Base-by-base conservation (phyloP, 192 early-diverging fungal genomes). In the Coemansia sp. region DNA sequence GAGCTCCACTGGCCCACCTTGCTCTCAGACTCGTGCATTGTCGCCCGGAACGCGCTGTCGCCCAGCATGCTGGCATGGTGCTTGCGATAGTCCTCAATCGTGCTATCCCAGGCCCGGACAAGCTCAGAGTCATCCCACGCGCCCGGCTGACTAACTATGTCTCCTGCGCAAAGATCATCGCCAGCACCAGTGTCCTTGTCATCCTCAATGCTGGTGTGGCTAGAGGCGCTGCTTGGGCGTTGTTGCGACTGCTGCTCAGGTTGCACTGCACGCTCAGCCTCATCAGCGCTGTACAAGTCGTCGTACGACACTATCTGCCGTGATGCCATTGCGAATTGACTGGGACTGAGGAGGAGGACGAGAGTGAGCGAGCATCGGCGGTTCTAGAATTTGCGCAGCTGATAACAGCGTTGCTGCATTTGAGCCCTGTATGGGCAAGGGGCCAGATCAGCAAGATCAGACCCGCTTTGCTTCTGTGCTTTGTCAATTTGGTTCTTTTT, bases 71-170 rank as follows among this genome's bases (percentile, higher is more conserved):
- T 37, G 3, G 70, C 62, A 27, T 84, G 82, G 11, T 68, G 49
- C 60, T 68, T 60, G 68, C 85, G 86, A 61, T 87, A 90, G 45
- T 85, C 82, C 22, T 75, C 82, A 9, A 89, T 77, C 7, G 88
- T 85, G 51, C 57, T 65, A 37, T 90, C 88, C 89, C 89, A 90
- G 1, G 87, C 86, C 20, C 74, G 83, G 46, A 90, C 84, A 37
- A 90, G 76, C 22, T 79, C 86, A 8, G 68, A 73, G 47, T 90
- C 89, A 29, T 90, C 87, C 89, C 89, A 90, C n/a, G 62, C 59
- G 24, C 58, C 67, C 27, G 65, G 24, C 36, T 61, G 38, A 4
- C 64, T 64, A 40, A 67, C 14, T 57, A 40, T 25, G 32, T 31
- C 45, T 32, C 49, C 46, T 38, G 35, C 62, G 22, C 27, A 42